Conservation (phyloP, 352 stramenopile genomes). For the Globisporangium mamillatum region DNA sequence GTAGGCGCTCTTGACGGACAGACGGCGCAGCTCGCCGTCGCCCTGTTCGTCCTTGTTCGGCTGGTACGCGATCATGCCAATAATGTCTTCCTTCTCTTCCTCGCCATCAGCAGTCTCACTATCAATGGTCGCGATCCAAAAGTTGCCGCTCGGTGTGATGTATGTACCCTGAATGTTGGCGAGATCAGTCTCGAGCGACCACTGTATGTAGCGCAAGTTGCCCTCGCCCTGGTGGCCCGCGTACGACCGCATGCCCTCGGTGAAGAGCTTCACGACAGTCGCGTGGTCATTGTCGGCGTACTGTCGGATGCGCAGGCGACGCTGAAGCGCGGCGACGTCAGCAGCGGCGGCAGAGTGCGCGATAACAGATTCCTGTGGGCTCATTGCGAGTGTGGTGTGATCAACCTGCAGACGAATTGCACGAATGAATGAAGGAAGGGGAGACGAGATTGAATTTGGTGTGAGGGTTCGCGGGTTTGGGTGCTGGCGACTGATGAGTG, state of each 20-base stretch:
- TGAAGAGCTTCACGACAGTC: conserved; percentile 17
- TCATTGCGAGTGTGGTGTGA: background rate
- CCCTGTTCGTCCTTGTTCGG: conserved; percentile 15
- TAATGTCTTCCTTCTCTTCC: conserved; percentile 15
- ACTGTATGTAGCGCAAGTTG: conserved; percentile 20
- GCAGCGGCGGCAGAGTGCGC: background rate
- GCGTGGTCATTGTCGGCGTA: conserved; percentile 24
- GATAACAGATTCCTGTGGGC: background rate
- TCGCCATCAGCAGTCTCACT: background rate
- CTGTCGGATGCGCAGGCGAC: conserved; percentile 20
- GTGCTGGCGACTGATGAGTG: conserved; percentile 2
- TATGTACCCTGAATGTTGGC: conserved; percentile 35
- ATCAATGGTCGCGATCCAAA: conserved; percentile 29
- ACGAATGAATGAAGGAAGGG: background rate
- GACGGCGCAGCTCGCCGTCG: conserved; percentile 26
- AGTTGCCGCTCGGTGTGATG: conserved; percentile 32
- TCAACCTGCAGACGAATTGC: background rate
- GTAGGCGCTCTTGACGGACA: conserved; percentile 24
- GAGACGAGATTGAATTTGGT: background rate
- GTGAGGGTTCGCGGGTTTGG: background rate
- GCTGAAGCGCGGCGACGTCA: background rate
- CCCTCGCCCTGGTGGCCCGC: conserved; percentile 16
- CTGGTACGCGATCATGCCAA: conserved; percentile 21
- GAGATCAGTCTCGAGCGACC: conserved; percentile 27
- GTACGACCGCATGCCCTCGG: conserved; percentile 11